Evolutionary conservation across 2,329 filamentous ascomycete genomes (phyloP).

Genomic region (Arthroderma sp.): DNA sequence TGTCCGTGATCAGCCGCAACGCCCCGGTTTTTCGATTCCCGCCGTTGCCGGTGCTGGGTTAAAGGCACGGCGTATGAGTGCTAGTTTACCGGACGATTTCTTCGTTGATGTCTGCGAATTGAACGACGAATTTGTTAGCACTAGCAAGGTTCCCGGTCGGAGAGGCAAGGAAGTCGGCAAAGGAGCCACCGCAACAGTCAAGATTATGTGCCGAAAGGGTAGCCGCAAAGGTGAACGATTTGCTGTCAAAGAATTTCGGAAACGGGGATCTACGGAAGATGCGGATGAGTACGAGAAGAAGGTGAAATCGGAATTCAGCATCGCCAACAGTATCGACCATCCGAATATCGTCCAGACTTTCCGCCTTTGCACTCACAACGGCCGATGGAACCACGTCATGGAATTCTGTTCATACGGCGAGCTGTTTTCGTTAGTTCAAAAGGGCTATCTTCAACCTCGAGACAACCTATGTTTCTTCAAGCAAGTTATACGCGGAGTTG

Average conservation of each 20-base stretch:
- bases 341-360: constrained; percentile 77
- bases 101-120: constrained; percentile 57
- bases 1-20: constrained; percentile 12
- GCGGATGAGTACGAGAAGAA: constrained; percentile 69
- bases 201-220: constrained; percentile 62
- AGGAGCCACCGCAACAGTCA: constrained; percentile 71
- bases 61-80: constrained; percentile 65
- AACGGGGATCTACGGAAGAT: constrained; percentile 55
- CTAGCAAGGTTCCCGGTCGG: constrained; percentile 56
- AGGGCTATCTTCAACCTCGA: constrained; percentile 51
- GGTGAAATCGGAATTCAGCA: constrained; percentile 82
- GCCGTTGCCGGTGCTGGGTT: constrained; percentile 60
- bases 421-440: constrained; percentile 60
- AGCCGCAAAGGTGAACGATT: constrained; percentile 50
- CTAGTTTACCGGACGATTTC: constrained; percentile 62
- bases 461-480: constrained; percentile 80
- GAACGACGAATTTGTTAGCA: constrained; percentile 55
- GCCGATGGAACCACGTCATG: constrained; percentile 84
- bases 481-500: constrained; percentile 69
- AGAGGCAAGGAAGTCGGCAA: constrained; percentile 66
- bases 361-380: constrained; percentile 59
- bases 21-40: constrained; percentile 34
- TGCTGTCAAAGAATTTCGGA: constrained; percentile 78
- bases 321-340: constrained; percentile 72
- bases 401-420: constrained; percentile 79